A percentile compares a stretch with the other conserved stretches of the same genome.
Conservation (phyloP, 768 basidiomycete genomes). For the Pholiota conissans region DNA sequence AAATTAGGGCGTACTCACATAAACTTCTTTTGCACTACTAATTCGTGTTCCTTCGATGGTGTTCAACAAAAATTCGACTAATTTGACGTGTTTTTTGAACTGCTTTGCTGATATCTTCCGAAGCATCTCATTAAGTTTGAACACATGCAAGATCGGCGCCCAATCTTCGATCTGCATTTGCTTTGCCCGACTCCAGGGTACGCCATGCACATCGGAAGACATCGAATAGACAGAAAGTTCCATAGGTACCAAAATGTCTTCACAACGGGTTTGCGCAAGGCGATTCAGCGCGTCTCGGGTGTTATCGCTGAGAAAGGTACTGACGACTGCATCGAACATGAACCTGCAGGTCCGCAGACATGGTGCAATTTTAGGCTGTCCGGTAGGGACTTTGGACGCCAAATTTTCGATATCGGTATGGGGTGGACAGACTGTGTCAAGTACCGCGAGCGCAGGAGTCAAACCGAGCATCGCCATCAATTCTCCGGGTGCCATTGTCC, state of each 20-base stretch:
- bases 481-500: neutral
- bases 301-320: neutral
- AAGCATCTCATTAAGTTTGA: neutral
- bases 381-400: neutral
- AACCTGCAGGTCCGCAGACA: neutral
- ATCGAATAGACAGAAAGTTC: neutral
- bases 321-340: neutral
- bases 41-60: neutral
- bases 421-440: slow-evolving; percentile 1
- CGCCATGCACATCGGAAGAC: neutral
- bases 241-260: neutral
- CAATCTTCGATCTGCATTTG: neutral
- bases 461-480: neutral
- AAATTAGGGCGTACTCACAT: neutral
- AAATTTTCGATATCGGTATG: neutral
- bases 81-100: no score
- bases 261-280: neutral
- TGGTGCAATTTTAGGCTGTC: neutral
- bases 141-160: neutral
- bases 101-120: no score
- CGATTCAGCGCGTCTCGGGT: neutral
- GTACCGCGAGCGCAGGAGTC: neutral
- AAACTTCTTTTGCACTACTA: neutral
- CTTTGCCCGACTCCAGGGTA: slow-evolving; percentile 1
- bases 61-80: neutral